Percentiles rank a stretch among this genome's conserved stretches.
Evolutionary conservation across 768 basidiomycete genomes (phyloP).

Genomic region (Mrakia gelida): DNA sequence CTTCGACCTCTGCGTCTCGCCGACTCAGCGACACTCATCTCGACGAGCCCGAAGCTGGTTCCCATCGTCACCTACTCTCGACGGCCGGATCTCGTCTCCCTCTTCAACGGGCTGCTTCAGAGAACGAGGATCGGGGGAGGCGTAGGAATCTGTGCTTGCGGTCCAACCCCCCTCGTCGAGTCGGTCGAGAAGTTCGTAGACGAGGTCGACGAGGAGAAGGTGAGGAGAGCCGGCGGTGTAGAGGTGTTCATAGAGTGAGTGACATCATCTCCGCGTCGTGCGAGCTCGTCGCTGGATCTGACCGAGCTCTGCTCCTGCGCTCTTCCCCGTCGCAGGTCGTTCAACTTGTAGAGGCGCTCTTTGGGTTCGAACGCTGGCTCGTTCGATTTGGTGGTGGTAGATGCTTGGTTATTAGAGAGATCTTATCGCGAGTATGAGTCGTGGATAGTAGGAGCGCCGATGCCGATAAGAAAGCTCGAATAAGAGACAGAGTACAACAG

Average conservation of each 20-base stretch:
- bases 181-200: constrained; percentile 28
- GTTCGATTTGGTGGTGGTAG: no score
- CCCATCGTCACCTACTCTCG: neutral
- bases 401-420: neutral
- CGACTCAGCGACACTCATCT: neutral
- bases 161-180: constrained; percentile 30
- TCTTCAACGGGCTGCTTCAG: constrained; percentile 22
- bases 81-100: constrained; percentile 28
- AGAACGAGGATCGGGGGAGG: constrained; percentile 26
- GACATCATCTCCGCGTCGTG: no score
- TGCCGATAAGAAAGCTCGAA: neutral
- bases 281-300: neutral
- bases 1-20: constrained; percentile 14
- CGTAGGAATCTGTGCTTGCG: constrained; percentile 34
- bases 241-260: constrained; percentile 12
- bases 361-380: no score
- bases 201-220: neutral
- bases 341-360: neutral
- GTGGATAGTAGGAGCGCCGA: neutral
- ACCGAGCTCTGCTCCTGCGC: neutral
- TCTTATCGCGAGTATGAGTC: neutral
- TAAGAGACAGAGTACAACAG: neutral
- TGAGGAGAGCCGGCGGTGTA: neutral
- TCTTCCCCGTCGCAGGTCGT: neutral
- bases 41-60: neutral